phyloP scores from a whole-genome alignment of 495 filamentous ascomycete genomes.

The Ascodesmis nigricans region DNA sequence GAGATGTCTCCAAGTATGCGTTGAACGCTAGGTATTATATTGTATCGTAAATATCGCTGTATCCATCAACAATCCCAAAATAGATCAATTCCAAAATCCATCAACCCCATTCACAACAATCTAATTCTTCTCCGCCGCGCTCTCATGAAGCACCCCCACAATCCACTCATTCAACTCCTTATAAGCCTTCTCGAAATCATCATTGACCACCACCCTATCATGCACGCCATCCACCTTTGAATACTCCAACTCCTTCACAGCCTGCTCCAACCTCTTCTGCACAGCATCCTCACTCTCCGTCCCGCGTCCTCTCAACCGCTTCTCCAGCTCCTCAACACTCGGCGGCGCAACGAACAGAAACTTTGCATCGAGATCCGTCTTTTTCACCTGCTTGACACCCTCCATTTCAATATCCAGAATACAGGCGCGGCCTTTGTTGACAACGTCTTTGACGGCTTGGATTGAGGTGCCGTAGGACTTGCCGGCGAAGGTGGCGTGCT shows the following conservation, averaged over 20 bases:
- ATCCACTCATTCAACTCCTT: constrained; percentile 49
- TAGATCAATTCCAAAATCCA: too few species aligned
- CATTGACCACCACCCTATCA: constrained; percentile 75
- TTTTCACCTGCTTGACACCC: constrained; percentile 86
- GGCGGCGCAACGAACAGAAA: constrained; percentile 76
- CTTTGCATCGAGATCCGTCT: constrained; percentile 48
- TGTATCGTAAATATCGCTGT: too few species aligned
- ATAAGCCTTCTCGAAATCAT: constrained; percentile 69
- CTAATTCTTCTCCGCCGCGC: too few species aligned
- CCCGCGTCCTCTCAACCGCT: constrained; percentile 53
- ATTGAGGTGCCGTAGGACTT: constrained; percentile 77
- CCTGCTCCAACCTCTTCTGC: constrained; percentile 51
- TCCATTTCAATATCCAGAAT: constrained; percentile 62
- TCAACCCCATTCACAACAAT: too few species aligned
- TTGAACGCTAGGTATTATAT: too few species aligned
- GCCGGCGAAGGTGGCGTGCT: constrained; percentile 64
- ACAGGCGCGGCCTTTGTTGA: constrained; percentile 40
- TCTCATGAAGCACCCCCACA: too few species aligned
- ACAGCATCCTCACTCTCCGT: constrained; percentile 68
- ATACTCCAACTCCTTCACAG: constrained; percentile 62
- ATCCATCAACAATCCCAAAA: too few species aligned
- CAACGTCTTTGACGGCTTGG: constrained; percentile 50
- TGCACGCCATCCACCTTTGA: constrained; percentile 52
- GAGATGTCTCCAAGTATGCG: too few species aligned
- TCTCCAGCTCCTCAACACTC: constrained; percentile 48